Evolutionary conservation across 176 grass and related monocot species (phyloP), one percentile per base, ranked within the genome.

Genomic region (Stipa capillata): DNA sequence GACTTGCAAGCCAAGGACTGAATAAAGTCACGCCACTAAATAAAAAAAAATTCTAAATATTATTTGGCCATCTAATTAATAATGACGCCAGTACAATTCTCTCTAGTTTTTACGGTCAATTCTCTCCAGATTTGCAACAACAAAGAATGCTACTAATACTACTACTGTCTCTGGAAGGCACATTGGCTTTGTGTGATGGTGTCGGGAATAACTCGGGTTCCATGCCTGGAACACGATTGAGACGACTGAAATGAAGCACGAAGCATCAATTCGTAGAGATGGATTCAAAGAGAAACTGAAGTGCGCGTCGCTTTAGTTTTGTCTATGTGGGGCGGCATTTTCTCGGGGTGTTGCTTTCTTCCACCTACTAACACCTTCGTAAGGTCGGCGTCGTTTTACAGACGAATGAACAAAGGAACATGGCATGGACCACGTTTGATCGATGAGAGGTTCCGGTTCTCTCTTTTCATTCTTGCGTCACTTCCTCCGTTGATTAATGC

Each of bases 1-100:
- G 41, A 65, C 80, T 87, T 81, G 74, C 76, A 75, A 83, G 49
- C 14, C 62, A 64, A 76, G 76, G 69, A 74, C 66, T 18, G 77
- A 81, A 87, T 82, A 82, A 81, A 82, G 60, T 18, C 7, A 23
- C 4, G 15, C 18, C 24, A 23, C 52, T 2, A 27, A 7, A 13
- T 17, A 39, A 45, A 73, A 79, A 34, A 42, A 60, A 74, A 65
- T 45, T 50, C 58, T 67, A 17, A 17, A 45, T 17, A 44, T 87
- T 62, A 49, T 35, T 83, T 32, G 32, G 24, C 81, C 65, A 70
- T 6, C 15, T 51, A 41, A 74, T 73, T 6, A 29, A 10, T 21
- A 66, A 28, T 69, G 70, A 82, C 49, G 64, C 21, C 7, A 41
- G n/a, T n/a, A n/a, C 6, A 8, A 31, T n/a, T n/a, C 4, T 56